phyloP scores from a whole-genome alignment of 108 stramenopile species.

The Conticribra guillardii region DNA sequence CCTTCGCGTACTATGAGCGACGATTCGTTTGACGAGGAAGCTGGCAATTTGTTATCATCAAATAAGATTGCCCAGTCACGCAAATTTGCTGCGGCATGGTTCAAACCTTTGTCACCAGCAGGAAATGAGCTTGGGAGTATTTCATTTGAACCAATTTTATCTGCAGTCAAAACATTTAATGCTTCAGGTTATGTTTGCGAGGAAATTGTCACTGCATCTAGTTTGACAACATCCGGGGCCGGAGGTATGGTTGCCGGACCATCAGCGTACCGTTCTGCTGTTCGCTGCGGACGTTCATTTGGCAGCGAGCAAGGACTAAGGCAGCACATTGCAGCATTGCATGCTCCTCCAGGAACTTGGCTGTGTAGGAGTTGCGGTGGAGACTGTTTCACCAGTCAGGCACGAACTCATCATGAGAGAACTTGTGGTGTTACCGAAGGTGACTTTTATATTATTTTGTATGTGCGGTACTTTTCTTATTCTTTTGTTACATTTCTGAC shows the following conservation, averaged over 20 bases:
- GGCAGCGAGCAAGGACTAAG: slow-evolving; percentile 80
- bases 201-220: slow-evolving; percentile 81
- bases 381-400: slow-evolving; percentile 84
- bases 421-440: slow-evolving; percentile 56
- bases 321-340: slow-evolving; percentile 75
- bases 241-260: slow-evolving; percentile 73
- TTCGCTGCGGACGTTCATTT: slow-evolving; percentile 80
- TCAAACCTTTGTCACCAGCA: slow-evolving; percentile 63
- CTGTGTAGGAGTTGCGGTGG: slow-evolving; percentile 79
- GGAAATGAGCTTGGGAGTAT: slow-evolving; percentile 71
- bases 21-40: slow-evolving; percentile 34
- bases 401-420: slow-evolving; percentile 84
- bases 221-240: slow-evolving; percentile 70
- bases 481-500: not conserved
- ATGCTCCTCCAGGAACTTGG: slow-evolving; percentile 90
- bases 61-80: slow-evolving; percentile 66
- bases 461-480: not conserved
- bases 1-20: slow-evolving; percentile 8
- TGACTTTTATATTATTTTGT: not conserved
- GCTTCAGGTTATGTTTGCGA: slow-evolving; percentile 76
- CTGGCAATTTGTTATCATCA: slow-evolving; percentile 51
- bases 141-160: slow-evolving; percentile 62
- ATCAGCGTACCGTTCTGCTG: slow-evolving; percentile 68
- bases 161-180: slow-evolving; percentile 55
- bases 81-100: slow-evolving; percentile 66